Percentiles rank a stretch among this genome's conserved stretches.
phyloP scores from a whole-genome alignment of 306 rosid genomes.

The Lagenaria siceraria region DNA sequence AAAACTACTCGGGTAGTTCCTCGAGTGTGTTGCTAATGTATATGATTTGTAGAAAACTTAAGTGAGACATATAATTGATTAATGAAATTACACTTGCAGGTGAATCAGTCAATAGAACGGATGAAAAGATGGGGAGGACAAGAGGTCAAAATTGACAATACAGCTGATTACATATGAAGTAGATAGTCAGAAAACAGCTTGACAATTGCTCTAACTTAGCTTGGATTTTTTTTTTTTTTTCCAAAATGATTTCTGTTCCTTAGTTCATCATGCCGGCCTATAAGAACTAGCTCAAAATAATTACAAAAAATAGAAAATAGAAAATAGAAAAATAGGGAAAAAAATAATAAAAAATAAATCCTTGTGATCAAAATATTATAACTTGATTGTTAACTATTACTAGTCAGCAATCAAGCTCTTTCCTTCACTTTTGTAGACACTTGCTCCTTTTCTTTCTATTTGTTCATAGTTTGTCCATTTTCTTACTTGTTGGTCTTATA shows the following conservation, averaged over 20 bases:
- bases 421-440: background rate
- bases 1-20: too few relatives aligned
- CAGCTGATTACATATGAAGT: slow-evolving; percentile 8
- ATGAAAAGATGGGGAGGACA: slow-evolving; percentile 47
- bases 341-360: background rate
- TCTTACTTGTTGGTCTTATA: background rate
- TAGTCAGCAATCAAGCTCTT: background rate
- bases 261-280: background rate
- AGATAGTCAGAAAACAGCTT: background rate
- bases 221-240: background rate
- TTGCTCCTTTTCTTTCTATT: background rate
- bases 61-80: background rate
- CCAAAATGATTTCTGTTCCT: background rate
- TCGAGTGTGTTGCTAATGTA: background rate
- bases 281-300: too few relatives aligned
- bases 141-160: slow-evolving; percentile 4
- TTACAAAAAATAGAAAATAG: too few relatives aligned
- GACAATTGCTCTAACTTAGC: background rate
- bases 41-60: background rate
- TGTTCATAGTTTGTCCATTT: background rate
- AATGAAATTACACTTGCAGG: slow-evolving; percentile 15
- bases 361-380: background rate
- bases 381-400: too few relatives aligned
- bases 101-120: slow-evolving; percentile 27
- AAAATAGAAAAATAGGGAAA: too few relatives aligned